phyloP scores from a whole-genome alignment of 2,329 filamentous ascomycete genomes.

The Talaromyces pinophilus region DNA sequence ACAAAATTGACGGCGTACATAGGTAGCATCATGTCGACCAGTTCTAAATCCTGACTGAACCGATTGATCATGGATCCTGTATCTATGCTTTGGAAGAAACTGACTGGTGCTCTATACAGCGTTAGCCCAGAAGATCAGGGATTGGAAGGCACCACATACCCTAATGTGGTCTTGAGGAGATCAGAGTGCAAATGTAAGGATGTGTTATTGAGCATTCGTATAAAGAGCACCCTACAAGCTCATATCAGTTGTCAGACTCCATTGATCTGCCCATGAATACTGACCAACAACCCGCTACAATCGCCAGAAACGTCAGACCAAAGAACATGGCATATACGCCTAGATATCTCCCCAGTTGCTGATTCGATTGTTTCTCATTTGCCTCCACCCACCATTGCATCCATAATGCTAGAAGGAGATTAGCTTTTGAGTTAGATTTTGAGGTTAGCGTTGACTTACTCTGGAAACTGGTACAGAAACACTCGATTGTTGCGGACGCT shows the following conservation, averaged over 20 bases:
- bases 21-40: slow-evolving; percentile 49
- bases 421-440: not conserved
- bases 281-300: slow-evolving; percentile 9
- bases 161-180: not conserved
- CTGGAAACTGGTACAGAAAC: slow-evolving; percentile 45
- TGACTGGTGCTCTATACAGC: slow-evolving; percentile 4
- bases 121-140: not conserved
- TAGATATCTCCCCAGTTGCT: slow-evolving; percentile 3
- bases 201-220: slow-evolving; percentile 6
- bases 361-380: slow-evolving; percentile 12
- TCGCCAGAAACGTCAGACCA: not conserved
- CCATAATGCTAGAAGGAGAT: slow-evolving; percentile 10
- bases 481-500: slow-evolving; percentile 30
- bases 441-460: slow-evolving; percentile 30
- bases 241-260: not conserved
- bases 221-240: not conserved
- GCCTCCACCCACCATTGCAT: slow-evolving; percentile 17
- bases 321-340: slow-evolving; percentile 16
- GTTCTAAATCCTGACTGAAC: slow-evolving; percentile 45
- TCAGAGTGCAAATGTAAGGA: not conserved
- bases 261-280: not conserved
- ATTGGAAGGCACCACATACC: not conserved
- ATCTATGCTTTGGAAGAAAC: slow-evolving; percentile 15
- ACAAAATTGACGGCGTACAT: slow-evolving; percentile 26
- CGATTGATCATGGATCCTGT: slow-evolving; percentile 19